Evolutionary conservation across 495 filamentous ascomycete genomes (phyloP).

Genomic region (Aspergillus sclerotiicarbonarius): DNA sequence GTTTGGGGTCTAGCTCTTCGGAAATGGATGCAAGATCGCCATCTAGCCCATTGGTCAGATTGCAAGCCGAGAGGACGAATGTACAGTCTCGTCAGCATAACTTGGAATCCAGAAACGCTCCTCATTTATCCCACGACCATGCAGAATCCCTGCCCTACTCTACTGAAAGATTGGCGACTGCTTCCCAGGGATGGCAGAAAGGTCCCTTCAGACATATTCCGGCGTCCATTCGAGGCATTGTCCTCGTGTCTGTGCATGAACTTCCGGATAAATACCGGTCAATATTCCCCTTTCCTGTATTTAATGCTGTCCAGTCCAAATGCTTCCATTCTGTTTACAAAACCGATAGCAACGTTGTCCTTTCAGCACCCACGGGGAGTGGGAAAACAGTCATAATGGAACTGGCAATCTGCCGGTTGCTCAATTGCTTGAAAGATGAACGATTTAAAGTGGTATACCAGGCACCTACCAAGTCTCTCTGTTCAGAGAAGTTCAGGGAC

Average conservation of each 20-base stretch:
- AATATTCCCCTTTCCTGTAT: slow-evolving; percentile 76
- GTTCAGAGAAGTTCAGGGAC: slow-evolving; percentile 76
- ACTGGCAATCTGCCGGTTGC: slow-evolving; percentile 82
- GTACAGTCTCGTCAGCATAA: background rate
- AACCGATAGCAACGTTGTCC: slow-evolving; percentile 77
- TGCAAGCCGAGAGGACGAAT: slow-evolving; percentile 15
- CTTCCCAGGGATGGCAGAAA: background rate
- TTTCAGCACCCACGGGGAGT: slow-evolving; percentile 89
- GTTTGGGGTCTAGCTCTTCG: slow-evolving; percentile 28
- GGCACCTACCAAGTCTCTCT: slow-evolving; percentile 91
- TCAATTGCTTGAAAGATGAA: slow-evolving; percentile 58
- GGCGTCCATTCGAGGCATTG: slow-evolving; percentile 60
- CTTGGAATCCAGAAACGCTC: background rate
- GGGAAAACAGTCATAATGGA: slow-evolving; percentile 93
- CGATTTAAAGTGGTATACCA: slow-evolving; percentile 93
- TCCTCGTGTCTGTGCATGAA: slow-evolving; percentile 66
- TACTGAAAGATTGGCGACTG: background rate
- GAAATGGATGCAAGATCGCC: slow-evolving; percentile 21
- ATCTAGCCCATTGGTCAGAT: slow-evolving; percentile 33
- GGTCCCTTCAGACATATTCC: slow-evolving; percentile 30
- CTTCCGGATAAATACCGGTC: slow-evolving; percentile 76
- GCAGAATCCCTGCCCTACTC: background rate
- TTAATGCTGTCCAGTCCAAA: slow-evolving; percentile 92
- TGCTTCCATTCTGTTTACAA: slow-evolving; percentile 73
- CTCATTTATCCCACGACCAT: slow-evolving; percentile 1